Conservation (phyloP, 495 filamentous ascomycete species). For the Penicillium desertorum region DNA sequence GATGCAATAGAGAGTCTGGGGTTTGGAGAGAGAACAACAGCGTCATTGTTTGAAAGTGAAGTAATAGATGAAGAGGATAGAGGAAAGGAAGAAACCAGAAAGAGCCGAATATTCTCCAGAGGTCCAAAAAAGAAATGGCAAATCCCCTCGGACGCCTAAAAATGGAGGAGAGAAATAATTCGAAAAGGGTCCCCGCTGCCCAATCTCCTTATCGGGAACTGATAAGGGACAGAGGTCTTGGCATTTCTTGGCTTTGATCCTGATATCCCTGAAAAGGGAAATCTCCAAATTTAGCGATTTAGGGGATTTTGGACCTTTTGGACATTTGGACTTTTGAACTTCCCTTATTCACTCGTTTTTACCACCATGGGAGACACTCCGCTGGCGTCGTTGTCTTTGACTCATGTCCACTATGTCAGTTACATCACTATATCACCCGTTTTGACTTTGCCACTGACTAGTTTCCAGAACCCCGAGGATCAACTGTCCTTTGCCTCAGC, state of each 20-base stretch:
- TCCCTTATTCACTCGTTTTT: not conserved
- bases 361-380: slow-evolving; percentile 62
- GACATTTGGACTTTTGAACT: not conserved
- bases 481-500: slow-evolving; percentile 82
- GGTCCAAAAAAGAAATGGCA: slow-evolving; percentile 8
- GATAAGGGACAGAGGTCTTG: not conserved
- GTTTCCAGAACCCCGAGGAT: slow-evolving; percentile 78
- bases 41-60: slow-evolving; percentile 44
- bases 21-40: slow-evolving; percentile 35
- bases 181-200: not conserved
- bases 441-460: slow-evolving; percentile 14
- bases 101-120: slow-evolving; percentile 7
- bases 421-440: not conserved
- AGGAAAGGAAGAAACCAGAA: slow-evolving; percentile 1
- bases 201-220: not conserved
- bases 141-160: not conserved
- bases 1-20: slow-evolving; percentile 34
- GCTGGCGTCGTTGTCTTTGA: slow-evolving; percentile 85
- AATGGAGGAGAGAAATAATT: not conserved
- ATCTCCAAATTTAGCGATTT: not conserved
- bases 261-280: not conserved
- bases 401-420: slow-evolving; percentile 92
- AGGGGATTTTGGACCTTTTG: not conserved
- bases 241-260: not conserved
- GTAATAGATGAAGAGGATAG: slow-evolving; percentile 6